Evolutionary conservation across 2,329 filamentous ascomycete genomes (phyloP), one percentile per base, ranked within the genome.

Genomic region (Cordyceps cicadae): DNA sequence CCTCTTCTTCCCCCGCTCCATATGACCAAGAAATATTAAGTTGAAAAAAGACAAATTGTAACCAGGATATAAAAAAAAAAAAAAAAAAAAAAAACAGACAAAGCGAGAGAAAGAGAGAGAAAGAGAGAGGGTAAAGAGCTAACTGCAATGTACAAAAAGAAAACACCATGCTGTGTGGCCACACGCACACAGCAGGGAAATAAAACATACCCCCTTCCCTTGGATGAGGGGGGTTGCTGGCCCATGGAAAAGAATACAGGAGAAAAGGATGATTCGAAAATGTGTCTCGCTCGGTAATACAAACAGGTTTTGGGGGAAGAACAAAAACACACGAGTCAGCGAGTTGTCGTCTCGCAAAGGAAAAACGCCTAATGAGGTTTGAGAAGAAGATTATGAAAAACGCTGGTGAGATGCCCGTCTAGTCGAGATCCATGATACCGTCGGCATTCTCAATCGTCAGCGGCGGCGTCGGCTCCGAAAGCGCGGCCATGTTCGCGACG

Each of bases 391-490:
- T 5, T 7, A 43, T 29, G 29, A 29, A 29, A 29, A 29, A 29
- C 14, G 17, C 6, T 43, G 39, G 39, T 15, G 34, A 37, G 34
- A 8, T 12, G 34, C 2, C 54, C 26, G 32, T 62, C 19, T 67
- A 76, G 58, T 77, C 75, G 24, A 76, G 67, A 29, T 77, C 75
- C 75, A 77, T 77, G 11, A 68, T 63, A n/a, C 48, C 67, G 39
- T 43, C 73, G 29, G 68, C 72, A 46, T 74, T 70, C 53, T 76
- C 74, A 48, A 75, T 71, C 37, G 74, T 76, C 4, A 73, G 74
- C 6, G 74, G 74, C 46, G 74, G 74, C 24, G 74, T 76, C 15
- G 74, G 74, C 63, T 75, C 74, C 15, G 72, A 70, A n/a, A 74
- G 65, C 39, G 65, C 70, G 48, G 41, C 19, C 41, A 37, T 49